A percentile compares a stretch with the other conserved stretches of the same genome.
Conservation (phyloP, 495 filamentous ascomycete species). For the Tricharina praecox region DNA sequence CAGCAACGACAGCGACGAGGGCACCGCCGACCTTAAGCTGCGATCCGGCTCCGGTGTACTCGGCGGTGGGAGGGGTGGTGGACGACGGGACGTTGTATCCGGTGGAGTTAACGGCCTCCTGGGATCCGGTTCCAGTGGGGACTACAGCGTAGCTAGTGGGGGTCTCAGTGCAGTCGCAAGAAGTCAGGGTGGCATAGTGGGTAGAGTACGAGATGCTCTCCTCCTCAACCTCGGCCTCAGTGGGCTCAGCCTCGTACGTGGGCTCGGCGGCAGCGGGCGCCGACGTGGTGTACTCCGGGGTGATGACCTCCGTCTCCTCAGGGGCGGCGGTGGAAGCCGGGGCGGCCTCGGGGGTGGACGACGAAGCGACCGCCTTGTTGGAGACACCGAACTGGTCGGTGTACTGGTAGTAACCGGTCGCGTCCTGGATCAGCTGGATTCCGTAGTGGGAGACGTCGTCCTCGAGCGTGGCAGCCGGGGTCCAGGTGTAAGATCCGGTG, state of each 20-base stretch:
- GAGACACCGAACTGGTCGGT: constrained; percentile 51
- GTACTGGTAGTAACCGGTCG: constrained; percentile 49
- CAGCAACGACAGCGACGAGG: constrained; percentile 19
- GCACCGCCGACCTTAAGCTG: constrained; percentile 20
- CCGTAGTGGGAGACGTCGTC: constrained; percentile 40
- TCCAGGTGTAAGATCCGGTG: constrained; percentile 43
- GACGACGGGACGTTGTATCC: constrained; percentile 13
- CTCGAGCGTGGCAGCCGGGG: constrained; percentile 34
- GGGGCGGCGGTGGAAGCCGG: background rate
- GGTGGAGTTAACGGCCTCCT: constrained; percentile 15
- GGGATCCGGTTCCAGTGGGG: background rate
- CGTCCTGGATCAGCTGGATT: constrained; percentile 46
- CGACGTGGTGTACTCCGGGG: background rate
- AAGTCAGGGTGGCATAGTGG: constrained; percentile 21
- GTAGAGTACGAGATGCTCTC: constrained; percentile 10
- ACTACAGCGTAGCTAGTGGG: constrained; percentile 14
- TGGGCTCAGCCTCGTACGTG: constrained; percentile 9
- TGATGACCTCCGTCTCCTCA: background rate
- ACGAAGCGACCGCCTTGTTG: constrained; percentile 27
- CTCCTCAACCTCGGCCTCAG: constrained; percentile 9
- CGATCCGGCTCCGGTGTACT: constrained; percentile 34
- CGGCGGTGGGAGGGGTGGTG: constrained; percentile 20
- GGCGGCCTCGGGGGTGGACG: constrained; percentile 12
- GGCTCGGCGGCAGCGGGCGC: background rate
- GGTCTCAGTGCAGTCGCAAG: constrained; percentile 14